Conservation (phyloP, 1,284 basidiomycete genomes). For the Stereum hirsutum region DNA sequence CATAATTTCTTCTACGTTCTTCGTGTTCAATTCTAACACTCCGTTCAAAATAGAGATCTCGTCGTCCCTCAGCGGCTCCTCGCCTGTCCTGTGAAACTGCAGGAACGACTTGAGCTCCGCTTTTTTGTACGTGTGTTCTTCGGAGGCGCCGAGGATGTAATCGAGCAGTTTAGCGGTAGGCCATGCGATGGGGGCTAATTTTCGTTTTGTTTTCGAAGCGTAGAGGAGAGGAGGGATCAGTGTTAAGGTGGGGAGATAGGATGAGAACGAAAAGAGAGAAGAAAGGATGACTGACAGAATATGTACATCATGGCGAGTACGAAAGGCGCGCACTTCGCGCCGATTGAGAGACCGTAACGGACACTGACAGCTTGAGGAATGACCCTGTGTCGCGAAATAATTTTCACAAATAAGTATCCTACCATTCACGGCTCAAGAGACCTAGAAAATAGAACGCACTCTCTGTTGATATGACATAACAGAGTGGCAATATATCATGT, state of each 20-base stretch:
- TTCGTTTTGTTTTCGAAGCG: neutral
- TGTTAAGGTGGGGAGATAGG: neutral
- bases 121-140: slow-evolving; percentile 81
- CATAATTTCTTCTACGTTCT: slow-evolving; percentile 82
- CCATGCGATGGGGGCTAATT: slow-evolving; percentile 73
- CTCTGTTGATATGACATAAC: slow-evolving; percentile 25
- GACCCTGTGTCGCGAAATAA: slow-evolving; percentile 36
- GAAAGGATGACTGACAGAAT: slow-evolving; percentile 38
- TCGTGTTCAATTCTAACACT: slow-evolving; percentile 79
- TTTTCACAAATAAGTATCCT: slow-evolving; percentile 1
- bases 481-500: neutral
- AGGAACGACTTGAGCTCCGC: slow-evolving; percentile 91
- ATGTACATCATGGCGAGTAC: slow-evolving; percentile 78
- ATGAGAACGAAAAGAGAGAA: slow-evolving; percentile 2
- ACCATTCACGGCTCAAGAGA: neutral
- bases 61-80: slow-evolving; percentile 83
- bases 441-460: slow-evolving; percentile 28
- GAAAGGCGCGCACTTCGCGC: slow-evolving; percentile 79
- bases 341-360: slow-evolving; percentile 83
- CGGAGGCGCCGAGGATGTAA: slow-evolving; percentile 62
- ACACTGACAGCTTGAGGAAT: slow-evolving; percentile 88
- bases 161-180: slow-evolving; percentile 87
- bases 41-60: slow-evolving; percentile 87
- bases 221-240: neutral
- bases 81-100: slow-evolving; percentile 81